phyloP scores from a whole-genome alignment of 2,329 filamentous ascomycete genomes.

The Oidium heveae region DNA sequence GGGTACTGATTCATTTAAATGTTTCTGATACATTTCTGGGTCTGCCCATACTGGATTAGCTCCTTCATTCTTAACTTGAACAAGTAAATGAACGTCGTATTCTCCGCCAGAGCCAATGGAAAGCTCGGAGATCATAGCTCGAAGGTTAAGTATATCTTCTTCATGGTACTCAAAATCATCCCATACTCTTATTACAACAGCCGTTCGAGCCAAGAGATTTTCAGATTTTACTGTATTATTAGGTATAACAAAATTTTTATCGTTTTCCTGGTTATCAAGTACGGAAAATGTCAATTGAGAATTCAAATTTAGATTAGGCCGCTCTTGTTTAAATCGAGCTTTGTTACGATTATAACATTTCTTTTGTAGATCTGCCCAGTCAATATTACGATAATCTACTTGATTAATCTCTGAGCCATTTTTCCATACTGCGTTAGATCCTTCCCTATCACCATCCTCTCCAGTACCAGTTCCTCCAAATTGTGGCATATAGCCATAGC shows the following conservation, averaged over 20 bases:
- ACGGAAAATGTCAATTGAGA: slow-evolving; percentile 6
- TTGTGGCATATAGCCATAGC: slow-evolving; percentile 57
- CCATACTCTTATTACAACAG: slow-evolving; percentile 63
- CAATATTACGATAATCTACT: slow-evolving; percentile 51
- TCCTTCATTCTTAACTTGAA: slow-evolving; percentile 65
- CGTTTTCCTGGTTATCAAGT: slow-evolving; percentile 1
- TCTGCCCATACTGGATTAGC: slow-evolving; percentile 57
- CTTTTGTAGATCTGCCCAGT: slow-evolving; percentile 58
- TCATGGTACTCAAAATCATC: slow-evolving; percentile 53
- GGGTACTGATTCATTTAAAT: slow-evolving; percentile 43
- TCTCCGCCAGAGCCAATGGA: slow-evolving; percentile 59
- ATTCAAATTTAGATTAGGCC: slow-evolving; percentile 2
- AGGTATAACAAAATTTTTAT: not conserved
- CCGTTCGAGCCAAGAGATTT: slow-evolving; percentile 31
- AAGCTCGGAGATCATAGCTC: slow-evolving; percentile 64
- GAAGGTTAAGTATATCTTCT: slow-evolving; percentile 59
- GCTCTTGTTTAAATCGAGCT: slow-evolving; percentile 36
- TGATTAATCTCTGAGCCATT: slow-evolving; percentile 24
- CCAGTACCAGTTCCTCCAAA: slow-evolving; percentile 67
- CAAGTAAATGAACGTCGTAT: slow-evolving; percentile 65
- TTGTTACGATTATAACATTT: slow-evolving; percentile 48
- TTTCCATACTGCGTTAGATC: slow-evolving; percentile 56
- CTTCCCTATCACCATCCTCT: slow-evolving; percentile 60
- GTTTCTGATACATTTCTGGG: slow-evolving; percentile 38
- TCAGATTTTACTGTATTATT: slow-evolving; percentile 4